Evolutionary conservation across 192 early-diverging fungal species (phyloP), one percentile per base, ranked within the genome.

Genomic region (Backusella morwellensis): DNA sequence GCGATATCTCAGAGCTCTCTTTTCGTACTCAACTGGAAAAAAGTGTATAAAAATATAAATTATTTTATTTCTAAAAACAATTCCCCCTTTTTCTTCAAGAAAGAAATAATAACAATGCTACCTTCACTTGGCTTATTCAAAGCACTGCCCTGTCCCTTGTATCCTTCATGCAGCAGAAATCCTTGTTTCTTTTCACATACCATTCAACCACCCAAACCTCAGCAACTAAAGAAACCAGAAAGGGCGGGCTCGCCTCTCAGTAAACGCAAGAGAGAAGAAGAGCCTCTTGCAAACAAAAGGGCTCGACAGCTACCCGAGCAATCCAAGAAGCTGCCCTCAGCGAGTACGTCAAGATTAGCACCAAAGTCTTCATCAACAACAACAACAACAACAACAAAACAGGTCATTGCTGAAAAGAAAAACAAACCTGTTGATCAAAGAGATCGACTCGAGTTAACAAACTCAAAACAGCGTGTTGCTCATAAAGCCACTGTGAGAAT

Each of bases 171-270:
- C 32, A 68, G 69, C 15, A 78, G 85, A 29, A 70, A 74, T 23
- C 52, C 77, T 26, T 86, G 85, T 47, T 73, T 84, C 42, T 86
- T 76, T 56, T 84, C 82, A 2, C 85, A 86, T 70, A 66, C 56
- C 3, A 40, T 23, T 14, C 52, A 35, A 8, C 14, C 35, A 40
- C 35, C 21, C 7, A 59, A 8, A 63, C 35, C 19, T 21, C 47
- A 75, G 35, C 38, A 36, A 15, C 21, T 40, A 38, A 40, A 34
- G 11, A 68, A 70, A 23, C 35, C 40, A 19, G n/a, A 70, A 40
- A 40, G 38, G 38, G 9, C 3, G 12, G 38, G 12, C 2, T 40
- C 38, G 3, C 7, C 6, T 0, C 26, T 40, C 47, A 72, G 1
- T 44, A 47, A 32, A 42, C n/a, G 29, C n/a, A 47, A 68, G 75